These are phyloP conservation scores for Metschnikowia rubicola DNA, from an alignment of 805 yeast genomes.

Conservation along the genomic window DNA sequence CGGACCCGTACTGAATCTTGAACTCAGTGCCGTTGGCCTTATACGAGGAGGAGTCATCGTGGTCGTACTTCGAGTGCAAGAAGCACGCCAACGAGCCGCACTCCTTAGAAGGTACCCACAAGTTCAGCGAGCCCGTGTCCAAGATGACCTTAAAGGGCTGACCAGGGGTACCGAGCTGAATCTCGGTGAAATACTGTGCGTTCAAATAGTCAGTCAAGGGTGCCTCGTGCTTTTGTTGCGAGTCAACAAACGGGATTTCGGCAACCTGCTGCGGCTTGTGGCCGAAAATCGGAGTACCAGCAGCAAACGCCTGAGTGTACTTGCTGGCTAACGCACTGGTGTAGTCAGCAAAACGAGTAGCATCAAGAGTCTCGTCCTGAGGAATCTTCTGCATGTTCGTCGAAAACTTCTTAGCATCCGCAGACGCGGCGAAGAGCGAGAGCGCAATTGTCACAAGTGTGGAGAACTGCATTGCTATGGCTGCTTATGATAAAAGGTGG, in stretches of 20 bases:
- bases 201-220: conserved; percentile 92
- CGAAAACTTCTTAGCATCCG: conserved; percentile 50
- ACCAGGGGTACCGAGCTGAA: conserved; percentile 87
- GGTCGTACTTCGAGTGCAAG: conserved; percentile 89
- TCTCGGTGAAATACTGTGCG: conserved; percentile 95
- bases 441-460: conserved; percentile 44
- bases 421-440: conserved; percentile 32
- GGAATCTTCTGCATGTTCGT: conserved; percentile 60
- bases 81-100: conserved; percentile 94
- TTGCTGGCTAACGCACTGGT: conserved; percentile 57
- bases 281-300: conserved; percentile 1
- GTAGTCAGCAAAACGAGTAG: conserved; percentile 49
- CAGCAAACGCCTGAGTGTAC: conserved; percentile 51
- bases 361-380: conserved; percentile 52
- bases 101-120: conserved; percentile 91
- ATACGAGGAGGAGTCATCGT: conserved; percentile 75
- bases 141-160: conserved; percentile 86
- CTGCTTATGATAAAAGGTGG: neutral
- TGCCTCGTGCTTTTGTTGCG: conserved; percentile 48
- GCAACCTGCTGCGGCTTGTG: conserved; percentile 22
- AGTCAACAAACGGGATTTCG: conserved; percentile 17
- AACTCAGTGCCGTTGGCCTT: conserved; percentile 84
- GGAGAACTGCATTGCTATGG: conserved; percentile 29
- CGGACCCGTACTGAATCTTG: conserved; percentile 87
- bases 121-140: conserved; percentile 94